Evolutionary conservation across 2,329 filamentous ascomycete species (phyloP).

Genomic region (Arthrobotrys sinensis): DNA sequence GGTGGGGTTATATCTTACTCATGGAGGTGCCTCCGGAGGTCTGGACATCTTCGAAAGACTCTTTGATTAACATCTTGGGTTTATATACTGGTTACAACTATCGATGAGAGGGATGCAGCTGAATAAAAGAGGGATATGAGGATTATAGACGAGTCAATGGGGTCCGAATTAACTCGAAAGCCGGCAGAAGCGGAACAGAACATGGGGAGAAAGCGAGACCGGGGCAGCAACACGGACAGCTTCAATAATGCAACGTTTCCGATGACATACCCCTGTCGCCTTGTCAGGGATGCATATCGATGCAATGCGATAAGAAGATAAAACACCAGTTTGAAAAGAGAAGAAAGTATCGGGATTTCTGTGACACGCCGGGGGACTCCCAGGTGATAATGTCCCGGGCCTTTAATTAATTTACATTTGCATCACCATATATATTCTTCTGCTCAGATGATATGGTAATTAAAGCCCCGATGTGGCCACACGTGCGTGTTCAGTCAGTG

Average conservation of each 20-base stretch:
- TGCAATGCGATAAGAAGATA: conserved; percentile 13
- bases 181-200: conserved; percentile 14
- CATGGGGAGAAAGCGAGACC: conserved; percentile 14
- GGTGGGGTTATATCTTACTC: conserved; percentile 72
- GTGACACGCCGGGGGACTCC: neutral
- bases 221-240: conserved; percentile 22
- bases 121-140: conserved; percentile 3
- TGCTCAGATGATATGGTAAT: conserved; percentile 1
- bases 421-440: neutral
- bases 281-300: conserved; percentile 13
- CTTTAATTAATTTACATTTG: neutral
- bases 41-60: conserved; percentile 74
- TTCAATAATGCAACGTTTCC: conserved; percentile 27
- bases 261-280: conserved; percentile 29
- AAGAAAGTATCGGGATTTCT: neutral
- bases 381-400: conserved; percentile 8
- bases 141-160: neutral
- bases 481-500: conserved; percentile 17
- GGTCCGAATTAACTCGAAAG: neutral
- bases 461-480: conserved; percentile 6
- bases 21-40: conserved; percentile 74
- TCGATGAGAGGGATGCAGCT: neutral
- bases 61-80: conserved; percentile 74
- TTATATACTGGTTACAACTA: neutral
- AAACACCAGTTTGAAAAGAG: neutral